Evolutionary conservation across 257 asterid genomes (phyloP).

Genomic region (Coffea canephora): DNA sequence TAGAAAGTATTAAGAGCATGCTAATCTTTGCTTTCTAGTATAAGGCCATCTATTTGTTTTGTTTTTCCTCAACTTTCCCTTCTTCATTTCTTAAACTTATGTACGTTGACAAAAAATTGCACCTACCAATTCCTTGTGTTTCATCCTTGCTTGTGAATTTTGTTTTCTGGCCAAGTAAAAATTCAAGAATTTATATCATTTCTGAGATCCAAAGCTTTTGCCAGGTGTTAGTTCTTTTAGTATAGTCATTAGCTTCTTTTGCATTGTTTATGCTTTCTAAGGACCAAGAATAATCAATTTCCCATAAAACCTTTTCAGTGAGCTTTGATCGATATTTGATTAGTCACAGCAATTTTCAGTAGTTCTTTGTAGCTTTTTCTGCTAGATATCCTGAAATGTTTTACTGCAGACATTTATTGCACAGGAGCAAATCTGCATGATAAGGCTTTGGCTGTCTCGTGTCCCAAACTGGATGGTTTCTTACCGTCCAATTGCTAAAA

Average conservation of each 20-base stretch:
- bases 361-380: background rate
- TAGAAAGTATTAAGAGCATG: background rate
- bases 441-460: constrained; percentile 70
- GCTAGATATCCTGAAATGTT: background rate
- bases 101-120: background rate
- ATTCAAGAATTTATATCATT: no score
- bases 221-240: background rate
- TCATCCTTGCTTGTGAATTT: background rate
- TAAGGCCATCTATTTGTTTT: background rate
- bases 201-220: background rate
- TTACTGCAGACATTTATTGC: constrained; percentile 83
- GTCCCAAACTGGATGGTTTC: constrained; percentile 62
- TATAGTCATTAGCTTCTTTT: background rate
- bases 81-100: background rate
- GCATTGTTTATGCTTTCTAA: background rate
- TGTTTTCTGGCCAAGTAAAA: no score
- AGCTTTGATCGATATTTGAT: background rate
- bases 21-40: background rate
- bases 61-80: background rate
- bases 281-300: background rate
- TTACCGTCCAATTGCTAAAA: constrained; percentile 51
- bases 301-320: background rate
- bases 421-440: constrained; percentile 83
- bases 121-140: background rate
- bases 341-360: constrained; percentile 1